Evolutionary conservation across 2,329 filamentous ascomycete genomes (phyloP), one percentile per base, ranked within the genome.

Genomic region (Dryadomyces quercivorus): DNA sequence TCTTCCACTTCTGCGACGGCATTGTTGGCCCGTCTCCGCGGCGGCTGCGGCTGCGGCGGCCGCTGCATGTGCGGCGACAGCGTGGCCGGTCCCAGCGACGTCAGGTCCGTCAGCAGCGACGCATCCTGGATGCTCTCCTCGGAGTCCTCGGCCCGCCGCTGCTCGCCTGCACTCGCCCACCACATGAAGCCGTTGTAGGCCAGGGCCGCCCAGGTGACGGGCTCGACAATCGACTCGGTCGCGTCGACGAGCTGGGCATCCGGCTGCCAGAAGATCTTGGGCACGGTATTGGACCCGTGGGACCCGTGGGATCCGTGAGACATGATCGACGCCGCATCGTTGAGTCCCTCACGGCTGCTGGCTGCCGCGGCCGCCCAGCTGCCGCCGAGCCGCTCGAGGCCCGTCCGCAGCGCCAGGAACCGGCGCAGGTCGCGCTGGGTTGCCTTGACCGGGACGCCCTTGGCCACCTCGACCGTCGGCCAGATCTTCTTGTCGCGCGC

Each of bases 361-460:
- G 48, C 60, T 63, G 21, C 67, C 59, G 34, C 56, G 5, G 31
- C 51, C 46, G 40, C 43, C 45, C 26, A 49, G 51, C 44, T 53
- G 13, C 43, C 26, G 0, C 52, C 54, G 12, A 81, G 61, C 5
- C 77, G 74, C 16, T 72, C 68, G 2, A 94, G 73, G 5, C 84
- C 85, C 58, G 74, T 74, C 51, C 79, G 78, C 12, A 95, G 76
- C 18, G 83, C 75, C 50, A 78, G 76, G 69, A 86, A 97, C 21
- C 92, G 85, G 26, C 88, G 82, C 15, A 93, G 76, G 66, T 98
- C 93, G 44, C 93, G 84, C 65, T 96, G 92, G 0, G 90, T 95
- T 1, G 93, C 92, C 69, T 85, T 90, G 54, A 97, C 70, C 15
- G 79, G 74, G 42, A 76, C 73, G 5, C 84, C 82, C 52, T 80